A percentile compares a stretch with the other conserved stretches of the same genome.
phyloP scores from a whole-genome alignment of 768 basidiomycete genomes.

The Tricholoma furcatifolium region DNA sequence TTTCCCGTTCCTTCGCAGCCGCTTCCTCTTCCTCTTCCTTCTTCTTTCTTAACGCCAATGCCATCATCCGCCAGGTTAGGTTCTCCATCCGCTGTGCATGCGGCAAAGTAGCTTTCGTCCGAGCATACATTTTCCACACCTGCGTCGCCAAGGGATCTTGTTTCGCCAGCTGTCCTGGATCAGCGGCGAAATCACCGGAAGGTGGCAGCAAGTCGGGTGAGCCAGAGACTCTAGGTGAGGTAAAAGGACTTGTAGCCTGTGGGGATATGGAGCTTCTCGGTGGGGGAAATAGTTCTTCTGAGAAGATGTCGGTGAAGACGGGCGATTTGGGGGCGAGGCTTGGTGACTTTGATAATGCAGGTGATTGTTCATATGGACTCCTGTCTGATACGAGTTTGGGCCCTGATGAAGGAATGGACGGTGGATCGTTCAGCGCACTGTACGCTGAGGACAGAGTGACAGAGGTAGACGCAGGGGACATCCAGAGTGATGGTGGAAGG shows the following conservation, averaged over 20 bases:
- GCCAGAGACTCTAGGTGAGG: constrained; percentile 65
- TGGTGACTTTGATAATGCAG: constrained; percentile 43
- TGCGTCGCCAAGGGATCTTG: constrained; percentile 93
- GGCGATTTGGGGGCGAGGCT: constrained; percentile 56
- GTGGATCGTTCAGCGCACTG: constrained; percentile 34
- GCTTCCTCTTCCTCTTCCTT: constrained; percentile 64
- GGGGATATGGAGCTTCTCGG: constrained; percentile 36
- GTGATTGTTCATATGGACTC: constrained; percentile 30
- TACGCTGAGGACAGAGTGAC: constrained; percentile 41
- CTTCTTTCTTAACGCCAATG: constrained; percentile 88
- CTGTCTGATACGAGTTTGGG: constrained; percentile 30
- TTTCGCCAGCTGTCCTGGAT: constrained; percentile 67
- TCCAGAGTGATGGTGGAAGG: constrained; percentile 80
- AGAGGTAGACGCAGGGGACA: constrained; percentile 65
- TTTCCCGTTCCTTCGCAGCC: constrained; percentile 14
- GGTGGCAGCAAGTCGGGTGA: constrained; percentile 62
- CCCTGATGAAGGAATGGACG: constrained; percentile 36
- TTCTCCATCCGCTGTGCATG: constrained; percentile 98
- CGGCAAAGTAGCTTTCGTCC: constrained; percentile 84
- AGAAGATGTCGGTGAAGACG: constrained; percentile 68
- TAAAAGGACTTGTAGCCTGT: constrained; percentile 51
- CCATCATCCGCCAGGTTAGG: constrained; percentile 98
- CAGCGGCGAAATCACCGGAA: constrained; percentile 38
- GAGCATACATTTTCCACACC: constrained; percentile 96
- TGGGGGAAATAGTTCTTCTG: constrained; percentile 61